phyloP scores from a whole-genome alignment of 495 filamentous ascomycete species.

The Opeltia flavorubescens region DNA sequence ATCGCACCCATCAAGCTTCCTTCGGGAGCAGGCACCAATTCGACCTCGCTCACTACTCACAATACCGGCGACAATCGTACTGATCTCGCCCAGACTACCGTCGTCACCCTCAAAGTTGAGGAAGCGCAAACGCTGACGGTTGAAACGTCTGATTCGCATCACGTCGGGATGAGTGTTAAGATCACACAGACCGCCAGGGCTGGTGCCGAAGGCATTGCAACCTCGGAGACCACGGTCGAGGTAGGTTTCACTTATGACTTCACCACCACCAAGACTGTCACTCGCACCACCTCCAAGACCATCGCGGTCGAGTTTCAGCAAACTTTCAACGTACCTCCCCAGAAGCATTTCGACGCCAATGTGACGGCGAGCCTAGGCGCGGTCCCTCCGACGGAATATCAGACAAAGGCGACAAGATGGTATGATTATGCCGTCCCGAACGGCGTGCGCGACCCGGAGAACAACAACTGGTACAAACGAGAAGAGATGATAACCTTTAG shows the following conservation, averaged over 20 bases:
- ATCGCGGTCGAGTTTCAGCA: background rate
- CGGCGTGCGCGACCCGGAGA: background rate
- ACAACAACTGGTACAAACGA: background rate
- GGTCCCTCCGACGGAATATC: background rate
- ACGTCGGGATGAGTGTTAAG: background rate
- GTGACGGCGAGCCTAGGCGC: background rate
- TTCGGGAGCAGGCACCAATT: background rate
- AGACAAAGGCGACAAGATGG: background rate
- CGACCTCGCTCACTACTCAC: background rate
- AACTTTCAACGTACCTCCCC: background rate
- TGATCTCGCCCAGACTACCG: background rate
- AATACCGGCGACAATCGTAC: background rate
- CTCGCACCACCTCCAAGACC: background rate
- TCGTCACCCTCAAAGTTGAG: background rate
- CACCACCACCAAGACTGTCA: background rate
- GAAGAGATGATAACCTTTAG: background rate
- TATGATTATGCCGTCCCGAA: background rate
- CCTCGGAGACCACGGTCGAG: background rate
- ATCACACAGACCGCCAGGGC: background rate
- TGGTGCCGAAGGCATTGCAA: background rate
- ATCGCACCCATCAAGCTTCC: background rate
- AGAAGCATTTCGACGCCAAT: background rate
- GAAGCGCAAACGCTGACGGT: background rate
- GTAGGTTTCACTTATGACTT: background rate
- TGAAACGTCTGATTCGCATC: background rate